Evolutionary conservation across 2,329 filamentous ascomycete species (phyloP), one percentile per base, ranked within the genome.

Genomic region (Alternaria triticimaculans): DNA sequence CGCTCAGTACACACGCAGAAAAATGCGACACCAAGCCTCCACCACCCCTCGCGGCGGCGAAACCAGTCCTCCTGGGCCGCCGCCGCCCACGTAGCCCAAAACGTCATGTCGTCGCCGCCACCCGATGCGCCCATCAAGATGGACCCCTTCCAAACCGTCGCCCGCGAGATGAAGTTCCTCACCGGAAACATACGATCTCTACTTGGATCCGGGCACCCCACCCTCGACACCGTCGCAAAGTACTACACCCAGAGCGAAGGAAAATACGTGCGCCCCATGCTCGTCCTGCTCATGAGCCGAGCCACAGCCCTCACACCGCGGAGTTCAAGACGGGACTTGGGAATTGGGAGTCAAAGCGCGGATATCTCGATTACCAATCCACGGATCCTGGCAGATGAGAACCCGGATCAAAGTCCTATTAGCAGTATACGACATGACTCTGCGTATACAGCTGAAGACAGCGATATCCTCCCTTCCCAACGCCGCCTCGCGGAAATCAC

Each of bases 191-290:
- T 98, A 80, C 88, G 93, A 65, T 92, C 96, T 77, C 86, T 98
- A n/a, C 84, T 98, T 15, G 95, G 95, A 6, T 97, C 94, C 0
- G 95, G 95, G 6, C 95, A 99, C 78, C 96, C 96, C 0, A 94
- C 94, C 49, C 87, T 99, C 64, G 96, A 98, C 78, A 94, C 93
- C 45, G 95, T 94, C 26, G 94, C 96, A 56, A 99, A 99, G 82
- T 99, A 99, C 85, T 99, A 99, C 81, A 97, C 96, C 21, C 92
- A 95, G 75, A 92, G 92, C 63, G 94, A 98, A 84, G 96, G 96
- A 67, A 99, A 99, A 84, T 96, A 98, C 81, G 90, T 99, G 72
- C 90, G 96, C 70, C 96, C 96, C 28, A 88, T 97, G 80, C 91
- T 99, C 65, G 94, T 99, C 28, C 88, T 99, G 66, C 89, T 99